Conservation (phyloP, 2,329 filamentous ascomycete species). For the Alternaria rosae region DNA sequence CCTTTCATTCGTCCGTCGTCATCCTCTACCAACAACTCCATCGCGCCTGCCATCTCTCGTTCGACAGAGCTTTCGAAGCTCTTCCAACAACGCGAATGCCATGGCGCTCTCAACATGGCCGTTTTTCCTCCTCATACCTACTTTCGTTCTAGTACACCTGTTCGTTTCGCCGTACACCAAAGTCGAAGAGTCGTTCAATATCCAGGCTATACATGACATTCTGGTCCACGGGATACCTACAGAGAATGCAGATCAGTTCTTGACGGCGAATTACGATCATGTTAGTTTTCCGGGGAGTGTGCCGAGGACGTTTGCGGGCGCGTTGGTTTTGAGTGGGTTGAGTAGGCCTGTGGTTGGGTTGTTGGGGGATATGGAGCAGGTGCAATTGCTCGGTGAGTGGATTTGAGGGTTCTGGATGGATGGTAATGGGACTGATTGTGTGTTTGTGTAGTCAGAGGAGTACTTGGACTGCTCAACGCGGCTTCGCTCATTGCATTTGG, state of each 20-base stretch:
- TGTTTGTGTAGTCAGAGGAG: constrained; percentile 67
- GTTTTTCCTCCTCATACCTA: constrained; percentile 42
- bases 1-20: constrained; percentile 1
- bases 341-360: constrained; percentile 70
- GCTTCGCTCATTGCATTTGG: constrained; percentile 71
- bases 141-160: constrained; percentile 68
- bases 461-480: constrained; percentile 81
- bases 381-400: constrained; percentile 63
- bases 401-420: background rate
- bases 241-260: constrained; percentile 59
- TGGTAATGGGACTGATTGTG: constrained; percentile 5
- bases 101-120: constrained; percentile 37
- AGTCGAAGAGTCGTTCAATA: constrained; percentile 98
- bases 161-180: constrained; percentile 86
- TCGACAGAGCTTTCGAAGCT: background rate
- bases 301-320: constrained; percentile 86
- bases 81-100: background rate
- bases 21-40: background rate
- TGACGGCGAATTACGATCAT: constrained; percentile 81
- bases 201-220: constrained; percentile 93
- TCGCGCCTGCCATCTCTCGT: background rate
- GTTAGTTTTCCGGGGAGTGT: constrained; percentile 89
- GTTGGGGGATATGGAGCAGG: constrained; percentile 63
- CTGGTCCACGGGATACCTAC: constrained; percentile 78
- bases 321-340: constrained; percentile 76